Conservation (phyloP, 306 rosid species). For the Quercus dentata region DNA sequence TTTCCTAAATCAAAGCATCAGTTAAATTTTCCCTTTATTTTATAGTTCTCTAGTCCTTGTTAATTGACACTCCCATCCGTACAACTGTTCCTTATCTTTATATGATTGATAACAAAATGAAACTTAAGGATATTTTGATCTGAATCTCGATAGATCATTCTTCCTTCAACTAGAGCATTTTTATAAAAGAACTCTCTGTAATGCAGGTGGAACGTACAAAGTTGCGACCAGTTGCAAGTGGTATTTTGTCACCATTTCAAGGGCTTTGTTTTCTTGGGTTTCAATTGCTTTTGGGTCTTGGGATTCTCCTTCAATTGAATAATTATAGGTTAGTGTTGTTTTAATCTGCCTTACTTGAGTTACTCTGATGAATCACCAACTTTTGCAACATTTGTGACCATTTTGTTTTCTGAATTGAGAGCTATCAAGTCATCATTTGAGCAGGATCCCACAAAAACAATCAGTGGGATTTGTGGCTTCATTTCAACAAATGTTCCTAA, state of each 20-base stretch:
- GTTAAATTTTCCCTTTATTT: no score
- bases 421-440: not conserved
- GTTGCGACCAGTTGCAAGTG: conserved; percentile 86
- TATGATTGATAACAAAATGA: not conserved
- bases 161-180: conserved; percentile 14
- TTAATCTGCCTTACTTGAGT: not conserved
- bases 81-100: not conserved
- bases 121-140: not conserved
- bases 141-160: not conserved
- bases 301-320: conserved; percentile 77
- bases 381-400: not conserved
- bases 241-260: conserved; percentile 78
- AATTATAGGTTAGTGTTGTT: conserved; percentile 64
- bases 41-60: not conserved
- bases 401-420: not conserved
- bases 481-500: not conserved
- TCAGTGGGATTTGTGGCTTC: not conserved
- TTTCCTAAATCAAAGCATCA: no score
- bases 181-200: conserved; percentile 9
- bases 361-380: not conserved
- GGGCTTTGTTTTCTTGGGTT: conserved; percentile 87
- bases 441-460: not conserved
- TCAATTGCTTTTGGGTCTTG: conserved; percentile 85
- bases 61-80: not conserved
- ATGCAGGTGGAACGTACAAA: conserved; percentile 93